Base-by-base conservation (phyloP, 352 stramenopile species). In the Pythium aquatile region DNA sequence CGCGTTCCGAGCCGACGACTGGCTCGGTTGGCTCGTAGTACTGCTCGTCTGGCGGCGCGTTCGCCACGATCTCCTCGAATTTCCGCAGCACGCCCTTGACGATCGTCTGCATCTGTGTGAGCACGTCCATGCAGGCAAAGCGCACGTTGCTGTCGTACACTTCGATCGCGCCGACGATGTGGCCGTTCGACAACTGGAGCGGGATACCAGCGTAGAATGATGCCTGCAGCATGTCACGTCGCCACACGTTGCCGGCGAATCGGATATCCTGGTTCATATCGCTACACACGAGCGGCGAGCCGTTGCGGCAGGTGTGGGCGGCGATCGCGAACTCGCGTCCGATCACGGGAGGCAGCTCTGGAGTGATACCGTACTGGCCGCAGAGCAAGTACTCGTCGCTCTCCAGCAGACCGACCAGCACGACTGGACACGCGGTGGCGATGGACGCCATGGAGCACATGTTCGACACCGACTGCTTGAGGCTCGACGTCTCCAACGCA, bases 121-220 rank as follows among this genome's bases (percentile, higher is more conserved):
- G 58, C 28, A 93, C 77, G 29, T 91, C 73, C 37, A 74, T 74
- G 61, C 86, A 94, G 20, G 73, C 79, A 52, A 72, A 84, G 6
- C 84, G 82, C 5, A 75, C 63, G 14, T 74, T 72, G 20, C 32
- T 39, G 56, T 91, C 84, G 55, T 86, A 89, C 2, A 94, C 82
- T 53, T 94, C 86, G 30, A 94, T 69, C 4, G 74, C 70, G 24
- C 86, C 86, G 33, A 94, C 74, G 20, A 83, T 83, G 62, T 87
- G 76, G 33, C 84, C 83, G 29, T 85, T 90, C 28, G 75, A 78
- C 9, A 94, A 76, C 37, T 80, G 77, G 20, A 96, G 48, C 24
- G 88, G 88, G 42, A 93, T 93, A 14, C 85, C 89, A 1, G 83
- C 86, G 57, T 96, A 95, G 47, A 96, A 95, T 1, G 61, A 63